Conservation (phyloP, 768 basidiomycete genomes). For the Trametes punicea region DNA sequence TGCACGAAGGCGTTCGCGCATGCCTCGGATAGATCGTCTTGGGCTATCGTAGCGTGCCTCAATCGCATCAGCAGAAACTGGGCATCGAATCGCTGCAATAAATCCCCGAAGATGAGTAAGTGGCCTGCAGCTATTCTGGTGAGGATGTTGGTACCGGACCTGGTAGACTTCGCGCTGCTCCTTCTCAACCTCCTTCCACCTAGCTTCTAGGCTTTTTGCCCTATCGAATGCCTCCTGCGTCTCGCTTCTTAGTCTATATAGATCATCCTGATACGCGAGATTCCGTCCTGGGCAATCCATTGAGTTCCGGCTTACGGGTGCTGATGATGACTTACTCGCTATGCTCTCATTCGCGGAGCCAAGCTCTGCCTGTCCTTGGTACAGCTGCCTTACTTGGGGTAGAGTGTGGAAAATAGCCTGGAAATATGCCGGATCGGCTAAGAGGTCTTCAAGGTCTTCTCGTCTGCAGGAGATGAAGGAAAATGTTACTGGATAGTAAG, state of each 20-base stretch:
- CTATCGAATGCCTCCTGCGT: conserved; percentile 88
- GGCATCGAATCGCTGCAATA: conserved; percentile 68
- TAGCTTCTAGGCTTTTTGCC: conserved; percentile 72
- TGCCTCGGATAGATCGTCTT: conserved; percentile 86
- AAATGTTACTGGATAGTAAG: neutral
- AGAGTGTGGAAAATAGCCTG: conserved; percentile 85
- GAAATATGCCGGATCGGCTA: conserved; percentile 79
- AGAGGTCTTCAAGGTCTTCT: conserved; percentile 86
- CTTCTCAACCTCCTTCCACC: conserved; percentile 85
- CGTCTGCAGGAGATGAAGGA: conserved; percentile 46
- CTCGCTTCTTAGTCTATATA: conserved; percentile 74
- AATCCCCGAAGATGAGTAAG: neutral
- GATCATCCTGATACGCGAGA: conserved; percentile 66
- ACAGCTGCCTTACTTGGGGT: conserved; percentile 66
- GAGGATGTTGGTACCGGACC: conserved; percentile 37
- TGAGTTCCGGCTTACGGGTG: neutral
- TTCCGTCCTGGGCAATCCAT: conserved; percentile 56
- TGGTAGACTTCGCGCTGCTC: conserved; percentile 90
- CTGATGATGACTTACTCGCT: conserved; percentile 58
- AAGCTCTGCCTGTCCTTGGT: conserved; percentile 73
- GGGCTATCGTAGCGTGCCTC: conserved; percentile 82
- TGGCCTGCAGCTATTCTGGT: neutral
- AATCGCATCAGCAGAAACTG: conserved; percentile 88
- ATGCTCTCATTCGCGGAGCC: conserved; percentile 84
- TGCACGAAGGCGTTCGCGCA: conserved; percentile 83